These are phyloP conservation scores for Sclerospora graminicola DNA, from an alignment of 352 stramenopile genomes.

Conservation along the genomic window DNA sequence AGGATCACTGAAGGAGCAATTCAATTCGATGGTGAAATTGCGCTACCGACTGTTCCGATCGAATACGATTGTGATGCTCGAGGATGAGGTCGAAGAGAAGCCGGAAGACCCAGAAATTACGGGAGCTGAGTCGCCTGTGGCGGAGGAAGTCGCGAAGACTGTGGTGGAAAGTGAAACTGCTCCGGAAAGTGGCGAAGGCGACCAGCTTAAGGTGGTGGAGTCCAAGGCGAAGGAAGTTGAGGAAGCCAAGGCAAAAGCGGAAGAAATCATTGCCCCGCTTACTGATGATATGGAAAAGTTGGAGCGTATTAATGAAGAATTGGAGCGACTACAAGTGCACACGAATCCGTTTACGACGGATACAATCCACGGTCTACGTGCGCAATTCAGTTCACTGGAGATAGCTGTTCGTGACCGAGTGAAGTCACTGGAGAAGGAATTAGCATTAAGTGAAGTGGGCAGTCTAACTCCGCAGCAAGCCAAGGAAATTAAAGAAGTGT, in stretches of 20 bases:
- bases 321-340: constrained; percentile 78
- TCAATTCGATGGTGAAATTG: constrained; percentile 66
- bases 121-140: constrained; percentile 12
- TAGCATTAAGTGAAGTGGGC: constrained; percentile 74
- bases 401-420: constrained; percentile 70
- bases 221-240: constrained; percentile 12
- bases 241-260: constrained; percentile 18
- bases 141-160: constrained; percentile 7
- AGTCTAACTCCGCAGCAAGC: constrained; percentile 78
- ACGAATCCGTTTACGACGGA: constrained; percentile 86
- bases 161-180: constrained; percentile 7
- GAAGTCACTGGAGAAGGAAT: constrained; percentile 84
- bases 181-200: constrained; percentile 21
- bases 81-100: constrained; percentile 30
- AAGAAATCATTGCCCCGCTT: constrained; percentile 34
- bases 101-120: constrained; percentile 26
- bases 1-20: constrained; percentile 66
- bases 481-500: constrained; percentile 85
- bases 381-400: constrained; percentile 76
- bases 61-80: constrained; percentile 32
- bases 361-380: constrained; percentile 81
- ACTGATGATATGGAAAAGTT: constrained; percentile 76
- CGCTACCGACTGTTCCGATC: constrained; percentile 57
- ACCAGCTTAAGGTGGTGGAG: constrained; percentile 16
- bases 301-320: constrained; percentile 72